Evolutionary conservation across 345 rosid species (phyloP).

Genomic region (Murraya koenigii): DNA sequence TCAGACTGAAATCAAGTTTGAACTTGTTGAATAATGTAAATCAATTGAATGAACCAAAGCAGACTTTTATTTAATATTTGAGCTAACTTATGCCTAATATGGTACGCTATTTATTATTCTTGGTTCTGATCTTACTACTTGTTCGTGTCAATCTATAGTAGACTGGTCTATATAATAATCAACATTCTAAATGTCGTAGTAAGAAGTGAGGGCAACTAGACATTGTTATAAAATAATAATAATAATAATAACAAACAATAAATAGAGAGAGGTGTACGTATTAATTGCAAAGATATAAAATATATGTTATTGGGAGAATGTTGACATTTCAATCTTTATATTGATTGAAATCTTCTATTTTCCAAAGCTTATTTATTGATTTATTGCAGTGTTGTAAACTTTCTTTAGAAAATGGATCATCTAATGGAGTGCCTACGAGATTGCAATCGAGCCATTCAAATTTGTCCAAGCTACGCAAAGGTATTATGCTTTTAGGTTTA

Average conservation of each 20-base stretch:
- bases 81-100: background rate
- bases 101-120: background rate
- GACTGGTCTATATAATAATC: background rate
- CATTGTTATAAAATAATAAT: background rate
- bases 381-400: conserved; percentile 4
- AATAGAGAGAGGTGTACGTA: background rate
- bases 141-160: background rate
- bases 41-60: background rate
- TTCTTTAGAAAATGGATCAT: conserved; percentile 48
- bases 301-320: background rate
- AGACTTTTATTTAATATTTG: background rate
- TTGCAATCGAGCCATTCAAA: conserved; percentile 69
- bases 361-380: background rate
- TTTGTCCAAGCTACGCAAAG: conserved; percentile 71
- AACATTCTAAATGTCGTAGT: no score
- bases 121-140: background rate
- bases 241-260: background rate
- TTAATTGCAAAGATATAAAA: background rate
- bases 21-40: background rate
- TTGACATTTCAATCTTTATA: background rate
- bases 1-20: background rate
- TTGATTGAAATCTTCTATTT: background rate
- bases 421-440: conserved; percentile 60
- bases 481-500: conserved; percentile 26
- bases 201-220: background rate